These are phyloP conservation scores for Xylaria sp. DNA, from an alignment of 2,329 filamentous ascomycete genomes.

Conservation along the genomic window DNA sequence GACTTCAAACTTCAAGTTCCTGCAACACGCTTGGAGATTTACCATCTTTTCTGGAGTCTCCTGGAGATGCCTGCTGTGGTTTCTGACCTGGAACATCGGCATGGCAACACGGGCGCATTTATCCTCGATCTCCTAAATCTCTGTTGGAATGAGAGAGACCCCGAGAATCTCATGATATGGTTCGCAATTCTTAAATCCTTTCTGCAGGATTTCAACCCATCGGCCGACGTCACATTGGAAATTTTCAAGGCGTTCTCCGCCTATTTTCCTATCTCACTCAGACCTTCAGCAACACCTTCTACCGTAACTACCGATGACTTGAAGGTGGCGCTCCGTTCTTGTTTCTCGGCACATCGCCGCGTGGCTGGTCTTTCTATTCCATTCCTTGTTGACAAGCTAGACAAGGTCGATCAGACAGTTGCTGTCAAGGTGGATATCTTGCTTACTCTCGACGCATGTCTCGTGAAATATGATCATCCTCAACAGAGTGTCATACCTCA, in stretches of 20 bases:
- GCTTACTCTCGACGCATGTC: slow-evolving; percentile 64
- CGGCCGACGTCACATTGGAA: slow-evolving; percentile 59
- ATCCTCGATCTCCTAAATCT: slow-evolving; percentile 62
- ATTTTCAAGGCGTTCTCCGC: slow-evolving; percentile 67
- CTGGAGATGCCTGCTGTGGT: slow-evolving; percentile 57
- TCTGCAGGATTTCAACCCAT: slow-evolving; percentile 58
- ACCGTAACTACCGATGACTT: slow-evolving; percentile 67
- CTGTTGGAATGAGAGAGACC: slow-evolving; percentile 67
- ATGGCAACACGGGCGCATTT: slow-evolving; percentile 59
- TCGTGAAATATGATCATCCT: slow-evolving; percentile 61
- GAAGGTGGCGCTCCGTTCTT: slow-evolving; percentile 63
- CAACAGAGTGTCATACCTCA: slow-evolving; percentile 61
- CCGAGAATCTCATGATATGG: slow-evolving; percentile 67
- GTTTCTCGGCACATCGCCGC: slow-evolving; percentile 63
- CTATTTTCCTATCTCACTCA: slow-evolving; percentile 70
- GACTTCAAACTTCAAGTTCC: slow-evolving; percentile 66
- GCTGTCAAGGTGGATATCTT: slow-evolving; percentile 71
- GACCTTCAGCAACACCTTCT: slow-evolving; percentile 60
- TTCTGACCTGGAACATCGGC: slow-evolving; percentile 58
- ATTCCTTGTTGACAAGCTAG: slow-evolving; percentile 67
- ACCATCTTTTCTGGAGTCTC: slow-evolving; percentile 60
- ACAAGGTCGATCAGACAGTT: slow-evolving; percentile 68
- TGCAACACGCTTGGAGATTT: slow-evolving; percentile 64
- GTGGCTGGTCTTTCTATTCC: slow-evolving; percentile 61
- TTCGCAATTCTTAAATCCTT: slow-evolving; percentile 62